Evolutionary conservation across 2,329 filamentous ascomycete genomes (phyloP).

Genomic region (Orbilia brochopaga): DNA sequence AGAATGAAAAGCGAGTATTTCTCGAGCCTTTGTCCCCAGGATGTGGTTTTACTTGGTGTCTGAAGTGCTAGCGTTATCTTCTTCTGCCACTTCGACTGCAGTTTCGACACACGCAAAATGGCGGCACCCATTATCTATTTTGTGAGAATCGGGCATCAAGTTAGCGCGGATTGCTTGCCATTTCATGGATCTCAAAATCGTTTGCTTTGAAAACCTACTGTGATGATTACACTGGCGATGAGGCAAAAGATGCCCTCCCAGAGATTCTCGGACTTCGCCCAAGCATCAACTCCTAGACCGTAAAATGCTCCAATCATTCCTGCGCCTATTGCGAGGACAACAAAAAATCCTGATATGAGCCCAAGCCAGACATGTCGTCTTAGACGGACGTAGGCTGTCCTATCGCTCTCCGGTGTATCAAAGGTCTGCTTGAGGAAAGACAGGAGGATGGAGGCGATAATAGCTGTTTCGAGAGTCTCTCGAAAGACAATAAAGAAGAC

Average conservation of each 20-base stretch:
- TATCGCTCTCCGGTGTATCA: slow-evolving; percentile 67
- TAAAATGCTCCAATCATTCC: slow-evolving; percentile 77
- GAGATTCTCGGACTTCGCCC: slow-evolving; percentile 72
- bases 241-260: slow-evolving; percentile 83
- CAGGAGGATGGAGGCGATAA: slow-evolving; percentile 85
- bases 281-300: slow-evolving; percentile 70
- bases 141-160: background rate
- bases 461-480: slow-evolving; percentile 80
- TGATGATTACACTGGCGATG: slow-evolving; percentile 78
- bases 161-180: too few relatives aligned
- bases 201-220: slow-evolving; percentile 56
- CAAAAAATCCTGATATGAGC: slow-evolving; percentile 66
- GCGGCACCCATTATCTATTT: slow-evolving; percentile 73
- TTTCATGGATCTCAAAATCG: too few relatives aligned
- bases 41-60: slow-evolving; percentile 56
- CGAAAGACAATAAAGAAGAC: slow-evolving; percentile 92
- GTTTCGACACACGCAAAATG: slow-evolving; percentile 78
- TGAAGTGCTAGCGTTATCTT: slow-evolving; percentile 77
- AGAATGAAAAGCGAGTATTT: slow-evolving; percentile 86
- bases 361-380: slow-evolving; percentile 74
- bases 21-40: slow-evolving; percentile 69
- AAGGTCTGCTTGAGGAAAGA: slow-evolving; percentile 84
- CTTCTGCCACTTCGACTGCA: slow-evolving; percentile 84
- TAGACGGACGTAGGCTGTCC: slow-evolving; percentile 69
- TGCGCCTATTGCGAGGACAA: slow-evolving; percentile 70